Evolutionary conservation across 2,329 filamentous ascomycete species (phyloP), one percentile per base, ranked within the genome.

Genomic region (Pyricularia grisea): DNA sequence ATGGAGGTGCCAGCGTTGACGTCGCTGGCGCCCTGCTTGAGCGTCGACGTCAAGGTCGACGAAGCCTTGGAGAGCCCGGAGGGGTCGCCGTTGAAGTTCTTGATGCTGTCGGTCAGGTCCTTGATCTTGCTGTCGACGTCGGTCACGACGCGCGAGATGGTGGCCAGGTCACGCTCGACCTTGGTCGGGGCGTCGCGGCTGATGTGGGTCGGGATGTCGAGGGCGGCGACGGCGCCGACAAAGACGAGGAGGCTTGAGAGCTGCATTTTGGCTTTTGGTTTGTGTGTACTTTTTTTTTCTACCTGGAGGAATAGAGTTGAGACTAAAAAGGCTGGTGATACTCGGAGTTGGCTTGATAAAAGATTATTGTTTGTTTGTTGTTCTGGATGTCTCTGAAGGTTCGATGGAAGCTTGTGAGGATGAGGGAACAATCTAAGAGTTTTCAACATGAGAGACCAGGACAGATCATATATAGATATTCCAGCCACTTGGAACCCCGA

Each of bases 31-130:
- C 67, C 67, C 58, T 63, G 60, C n/a, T 63, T 42, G 25, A 68
- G 27, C 2, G 31, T 68, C 28, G 31, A 27, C 20, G 17, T 31
- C 27, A 68, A 31, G 30, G n/a, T n/a, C n/a, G 25, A 64, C 17
- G 67, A 25, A 6, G 58, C n/a, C 12, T 20, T 63, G 30, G 23
- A 17, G n/a, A 68, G 30, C n/a, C 20, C 20, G 1, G 58, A 5
- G 27, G 58, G 58, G 67, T 68, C 67, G 67, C 67, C 67, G 58
- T 63, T 63, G 67, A 68, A 68, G 67, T 36, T 50, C 28, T 64
- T 31, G 20, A 68, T 23, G 20, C 55, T 23, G 28, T 23, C 14
- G 20, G 67, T 61, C n/a, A 68, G 67, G 20, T 63, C 67, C 67
- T 68, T 68, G n/a, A 68, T 27, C 28, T 61, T 60, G 27, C 10